Evolutionary conservation across 495 filamentous ascomycete species (phyloP).

Genomic region (Podospora appendiculata): DNA sequence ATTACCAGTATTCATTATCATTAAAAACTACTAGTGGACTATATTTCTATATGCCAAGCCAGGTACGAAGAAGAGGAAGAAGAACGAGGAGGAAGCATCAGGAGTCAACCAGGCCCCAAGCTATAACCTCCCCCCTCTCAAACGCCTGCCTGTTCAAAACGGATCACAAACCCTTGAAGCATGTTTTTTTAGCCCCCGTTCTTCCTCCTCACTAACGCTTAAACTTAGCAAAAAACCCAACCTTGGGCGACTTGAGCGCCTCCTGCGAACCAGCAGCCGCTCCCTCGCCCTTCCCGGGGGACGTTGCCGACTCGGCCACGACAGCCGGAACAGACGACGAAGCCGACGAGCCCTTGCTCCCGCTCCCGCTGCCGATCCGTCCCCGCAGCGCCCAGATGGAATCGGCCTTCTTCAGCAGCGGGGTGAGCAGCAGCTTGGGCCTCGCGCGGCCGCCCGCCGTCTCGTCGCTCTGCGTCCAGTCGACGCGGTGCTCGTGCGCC

Average conservation of each 20-base stretch:
- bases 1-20: background rate
- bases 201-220: slow-evolving; percentile 5
- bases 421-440: slow-evolving; percentile 9
- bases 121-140: background rate
- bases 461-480: slow-evolving; percentile 43
- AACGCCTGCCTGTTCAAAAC: too few relatives aligned
- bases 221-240: slow-evolving; percentile 18
- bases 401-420: slow-evolving; percentile 30
- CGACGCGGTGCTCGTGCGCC: slow-evolving; percentile 24
- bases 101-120: background rate
- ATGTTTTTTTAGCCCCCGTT: background rate
- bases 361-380: slow-evolving; percentile 13
- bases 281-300: too few relatives aligned
- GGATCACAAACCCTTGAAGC: background rate
- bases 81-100: background rate
- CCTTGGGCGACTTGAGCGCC: background rate
- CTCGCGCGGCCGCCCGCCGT: background rate
- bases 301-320: background rate
- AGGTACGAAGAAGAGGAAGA: background rate
- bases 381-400: slow-evolving; percentile 31
- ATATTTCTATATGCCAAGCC: background rate
- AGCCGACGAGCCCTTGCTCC: background rate
- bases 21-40: background rate
- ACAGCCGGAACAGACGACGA: background rate
- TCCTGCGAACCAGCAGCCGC: too few relatives aligned